Conservation (phyloP, 495 filamentous ascomycete species). For the Collariella sp. region DNA sequence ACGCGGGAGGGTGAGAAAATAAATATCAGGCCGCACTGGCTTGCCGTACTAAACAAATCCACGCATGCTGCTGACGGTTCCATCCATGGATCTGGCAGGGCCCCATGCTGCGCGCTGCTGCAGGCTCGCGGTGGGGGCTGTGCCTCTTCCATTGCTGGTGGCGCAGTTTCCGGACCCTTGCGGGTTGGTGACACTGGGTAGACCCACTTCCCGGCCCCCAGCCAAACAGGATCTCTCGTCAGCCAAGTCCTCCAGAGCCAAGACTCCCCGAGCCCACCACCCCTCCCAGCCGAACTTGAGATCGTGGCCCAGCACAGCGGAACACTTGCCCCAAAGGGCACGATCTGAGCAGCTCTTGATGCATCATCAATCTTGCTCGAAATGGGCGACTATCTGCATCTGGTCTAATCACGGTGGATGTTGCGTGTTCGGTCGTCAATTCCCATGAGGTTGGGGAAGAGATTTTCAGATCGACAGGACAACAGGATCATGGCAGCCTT, state of each 20-base stretch:
- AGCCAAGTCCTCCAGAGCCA: not conserved
- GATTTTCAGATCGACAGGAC: too few relatives aligned
- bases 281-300: not conserved
- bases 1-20: constrained; percentile 2
- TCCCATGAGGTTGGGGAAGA: too few relatives aligned
- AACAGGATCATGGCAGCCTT: too few relatives aligned
- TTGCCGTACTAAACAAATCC: not conserved
- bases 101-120: not conserved
- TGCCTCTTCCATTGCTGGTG: constrained; percentile 3
- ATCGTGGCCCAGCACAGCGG: not conserved
- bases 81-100: too few relatives aligned
- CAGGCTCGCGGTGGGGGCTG: constrained; percentile 8
- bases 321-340: not conserved
- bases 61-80: constrained; percentile 2
- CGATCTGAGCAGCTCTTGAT: too few relatives aligned
- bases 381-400: too few relatives aligned
- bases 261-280: not conserved
- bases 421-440: too few relatives aligned
- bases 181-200: not conserved
- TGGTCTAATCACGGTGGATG: too few relatives aligned
- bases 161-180: constrained; percentile 12
- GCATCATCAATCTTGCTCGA: too few relatives aligned
- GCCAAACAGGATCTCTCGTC: not conserved
- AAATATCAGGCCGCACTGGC: not conserved
- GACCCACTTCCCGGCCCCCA: constrained; percentile 6